phyloP scores from a whole-genome alignment of 2,329 filamentous ascomycete genomes.

The Paracoccidioides brasiliensis region DNA sequence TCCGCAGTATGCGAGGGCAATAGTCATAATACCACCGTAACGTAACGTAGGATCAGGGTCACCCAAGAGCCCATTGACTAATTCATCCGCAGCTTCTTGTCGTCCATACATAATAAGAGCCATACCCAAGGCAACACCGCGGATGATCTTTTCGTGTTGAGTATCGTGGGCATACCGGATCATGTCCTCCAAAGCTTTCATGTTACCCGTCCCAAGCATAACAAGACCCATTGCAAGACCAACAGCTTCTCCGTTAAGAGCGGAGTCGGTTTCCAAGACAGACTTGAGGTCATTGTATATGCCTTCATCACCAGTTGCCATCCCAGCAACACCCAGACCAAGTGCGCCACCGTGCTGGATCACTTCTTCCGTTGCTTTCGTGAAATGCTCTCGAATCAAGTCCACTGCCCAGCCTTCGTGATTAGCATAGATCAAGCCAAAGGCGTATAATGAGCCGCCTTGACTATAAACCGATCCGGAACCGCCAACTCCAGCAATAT shows the following conservation, averaged over 20 bases:
- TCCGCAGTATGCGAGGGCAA: slow-evolving; percentile 91
- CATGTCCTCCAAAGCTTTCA: slow-evolving; percentile 89
- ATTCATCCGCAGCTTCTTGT: slow-evolving; percentile 85
- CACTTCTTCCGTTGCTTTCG: slow-evolving; percentile 52
- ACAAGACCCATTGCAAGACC: slow-evolving; percentile 93
- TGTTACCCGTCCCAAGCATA: slow-evolving; percentile 96
- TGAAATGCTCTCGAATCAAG: slow-evolving; percentile 36
- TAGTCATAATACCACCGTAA: slow-evolving; percentile 98
- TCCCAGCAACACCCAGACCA: slow-evolving; percentile 88
- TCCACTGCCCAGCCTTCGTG: slow-evolving; percentile 72
- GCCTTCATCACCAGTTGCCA: slow-evolving; percentile 83
- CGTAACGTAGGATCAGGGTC: slow-evolving; percentile 87
- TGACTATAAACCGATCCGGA: slow-evolving; percentile 88
- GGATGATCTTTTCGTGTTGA: slow-evolving; percentile 97
- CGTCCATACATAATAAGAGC: slow-evolving; percentile 95
- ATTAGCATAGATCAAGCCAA: slow-evolving; percentile 93
- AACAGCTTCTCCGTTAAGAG: slow-evolving; percentile 91
- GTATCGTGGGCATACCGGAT: slow-evolving; percentile 96
- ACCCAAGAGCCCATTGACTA: slow-evolving; percentile 84
- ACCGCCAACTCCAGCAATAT: slow-evolving; percentile 48
- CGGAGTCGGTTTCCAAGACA: slow-evolving; percentile 84
- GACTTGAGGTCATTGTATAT: slow-evolving; percentile 85
- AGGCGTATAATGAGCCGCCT: slow-evolving; percentile 87
- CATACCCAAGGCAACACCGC: slow-evolving; percentile 90
- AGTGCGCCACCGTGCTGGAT: slow-evolving; percentile 94